A percentile compares a stretch with the other conserved stretches of the same genome.
Conservation (phyloP, 768 basidiomycete genomes). For the Leccinellum luteum region DNA sequence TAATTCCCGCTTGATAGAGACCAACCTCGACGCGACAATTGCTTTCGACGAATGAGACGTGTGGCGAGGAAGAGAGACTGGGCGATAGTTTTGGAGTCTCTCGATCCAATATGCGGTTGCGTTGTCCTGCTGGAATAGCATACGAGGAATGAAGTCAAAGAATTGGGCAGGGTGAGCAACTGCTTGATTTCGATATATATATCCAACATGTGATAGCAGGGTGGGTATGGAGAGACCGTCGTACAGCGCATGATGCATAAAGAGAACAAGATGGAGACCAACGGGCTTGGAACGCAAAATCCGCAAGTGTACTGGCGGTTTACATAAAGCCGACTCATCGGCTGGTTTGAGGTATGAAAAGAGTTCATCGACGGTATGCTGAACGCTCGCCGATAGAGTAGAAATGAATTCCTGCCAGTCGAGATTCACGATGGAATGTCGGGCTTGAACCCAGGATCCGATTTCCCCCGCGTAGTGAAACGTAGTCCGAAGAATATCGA, state of each 20-base stretch:
- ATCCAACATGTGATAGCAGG: slow-evolving; percentile 33
- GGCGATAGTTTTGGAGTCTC: slow-evolving; percentile 24
- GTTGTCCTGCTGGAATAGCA: slow-evolving; percentile 36
- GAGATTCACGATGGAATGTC: slow-evolving; percentile 23
- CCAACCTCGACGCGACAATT: slow-evolving; percentile 8
- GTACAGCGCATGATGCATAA: slow-evolving; percentile 49
- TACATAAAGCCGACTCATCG: slow-evolving; percentile 25
- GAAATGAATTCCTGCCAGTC: slow-evolving; percentile 24
- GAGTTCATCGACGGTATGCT: slow-evolving; percentile 11
- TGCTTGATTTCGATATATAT: slow-evolving; percentile 27
- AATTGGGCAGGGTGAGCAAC: slow-evolving; percentile 30
- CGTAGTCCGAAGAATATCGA: slow-evolving; percentile 46
- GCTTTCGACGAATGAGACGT: slow-evolving; percentile 9
- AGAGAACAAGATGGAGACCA: slow-evolving; percentile 31
- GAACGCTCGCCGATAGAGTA: slow-evolving; percentile 7
- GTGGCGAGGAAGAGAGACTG: slow-evolving; percentile 17
- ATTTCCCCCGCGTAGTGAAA: slow-evolving; percentile 42
- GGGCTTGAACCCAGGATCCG: slow-evolving; percentile 31
- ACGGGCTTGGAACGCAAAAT: slow-evolving; percentile 7
- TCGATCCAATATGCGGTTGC: slow-evolving; percentile 40
- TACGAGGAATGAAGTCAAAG: slow-evolving; percentile 35
- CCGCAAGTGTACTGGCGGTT: slow-evolving; percentile 32
- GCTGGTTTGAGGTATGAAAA: slow-evolving; percentile 12
- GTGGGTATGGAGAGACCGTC: slow-evolving; percentile 43
- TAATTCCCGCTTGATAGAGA: slow-evolving; percentile 10